phyloP scores from a whole-genome alignment of 257 asterid genomes.

The Penstemon newberryi region DNA sequence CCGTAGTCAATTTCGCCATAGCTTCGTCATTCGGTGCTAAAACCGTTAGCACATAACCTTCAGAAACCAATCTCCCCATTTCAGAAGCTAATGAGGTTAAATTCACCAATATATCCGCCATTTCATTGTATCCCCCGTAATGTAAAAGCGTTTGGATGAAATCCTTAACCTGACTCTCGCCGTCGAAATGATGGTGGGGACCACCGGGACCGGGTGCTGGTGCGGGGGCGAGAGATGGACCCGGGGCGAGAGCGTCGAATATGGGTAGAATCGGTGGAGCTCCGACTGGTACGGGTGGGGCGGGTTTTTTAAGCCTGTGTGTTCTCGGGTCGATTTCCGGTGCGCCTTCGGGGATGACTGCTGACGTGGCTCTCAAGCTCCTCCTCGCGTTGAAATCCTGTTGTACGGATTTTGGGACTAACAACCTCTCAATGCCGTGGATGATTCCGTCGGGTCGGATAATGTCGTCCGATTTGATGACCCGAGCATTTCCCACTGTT shows the following conservation, averaged over 20 bases:
- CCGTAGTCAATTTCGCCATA: constrained; percentile 86
- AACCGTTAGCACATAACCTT: constrained; percentile 82
- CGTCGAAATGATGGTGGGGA: constrained; percentile 88
- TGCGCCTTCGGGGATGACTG: constrained; percentile 77
- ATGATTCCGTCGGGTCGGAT: constrained; percentile 87
- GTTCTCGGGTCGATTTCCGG: constrained; percentile 92
- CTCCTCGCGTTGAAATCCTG: constrained; percentile 79
- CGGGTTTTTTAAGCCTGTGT: constrained; percentile 58
- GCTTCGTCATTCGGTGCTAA: constrained; percentile 95
- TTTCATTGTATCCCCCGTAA: constrained; percentile 92
- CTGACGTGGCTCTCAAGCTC: constrained; percentile 66
- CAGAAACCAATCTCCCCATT: constrained; percentile 88
- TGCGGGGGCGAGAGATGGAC: constrained; percentile 90
- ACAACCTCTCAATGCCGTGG: constrained; percentile 81
- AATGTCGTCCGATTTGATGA: constrained; percentile 56
- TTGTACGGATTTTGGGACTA: constrained; percentile 82
- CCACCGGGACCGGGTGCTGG: constrained; percentile 99
- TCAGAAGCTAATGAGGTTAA: constrained; percentile 85
- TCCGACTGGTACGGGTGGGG: constrained; percentile 55
- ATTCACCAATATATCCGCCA: constrained; percentile 84
- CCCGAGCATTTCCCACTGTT: constrained; percentile 42
- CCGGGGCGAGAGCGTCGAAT: constrained; percentile 82
- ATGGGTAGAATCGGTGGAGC: constrained; percentile 68
- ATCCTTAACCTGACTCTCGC: constrained; percentile 88
- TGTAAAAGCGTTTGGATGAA: constrained; percentile 83